These are phyloP conservation scores for Claviceps africana DNA, from an alignment of 2,329 filamentous ascomycete species.

Conservation along the genomic window DNA sequence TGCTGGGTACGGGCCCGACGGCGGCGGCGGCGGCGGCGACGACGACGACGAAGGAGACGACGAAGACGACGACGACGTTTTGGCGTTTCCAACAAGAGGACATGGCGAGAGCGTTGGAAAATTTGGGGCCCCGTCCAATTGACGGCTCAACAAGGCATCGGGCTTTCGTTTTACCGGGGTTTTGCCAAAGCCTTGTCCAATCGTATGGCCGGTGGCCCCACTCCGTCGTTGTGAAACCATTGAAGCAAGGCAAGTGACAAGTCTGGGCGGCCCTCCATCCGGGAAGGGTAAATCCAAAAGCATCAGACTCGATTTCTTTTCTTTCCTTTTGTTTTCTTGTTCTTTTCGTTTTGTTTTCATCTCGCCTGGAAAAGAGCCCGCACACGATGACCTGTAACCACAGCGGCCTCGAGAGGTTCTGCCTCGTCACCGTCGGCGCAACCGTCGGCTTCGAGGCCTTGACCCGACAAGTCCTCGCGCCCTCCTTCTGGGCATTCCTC, in stretches of 20 bases:
- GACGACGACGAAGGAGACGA: too few relatives aligned
- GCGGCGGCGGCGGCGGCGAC: neutral
- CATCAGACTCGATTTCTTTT: too few relatives aligned
- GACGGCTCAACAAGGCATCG: too few relatives aligned
- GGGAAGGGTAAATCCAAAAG: neutral
- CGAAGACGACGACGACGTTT: too few relatives aligned
- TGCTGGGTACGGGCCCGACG: neutral
- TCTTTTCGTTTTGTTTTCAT: too few relatives aligned
- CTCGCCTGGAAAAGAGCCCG: too few relatives aligned
- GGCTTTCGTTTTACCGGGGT: neutral
- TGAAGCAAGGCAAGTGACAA: too few relatives aligned
- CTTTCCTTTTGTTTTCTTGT: too few relatives aligned
- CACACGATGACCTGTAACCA: conserved; percentile 4
- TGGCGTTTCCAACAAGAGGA: conserved; percentile 10
- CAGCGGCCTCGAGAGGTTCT: conserved; percentile 24
- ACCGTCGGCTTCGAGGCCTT: conserved; percentile 71
- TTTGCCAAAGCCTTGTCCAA: too few relatives aligned
- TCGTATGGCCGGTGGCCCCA: too few relatives aligned
- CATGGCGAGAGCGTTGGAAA: conserved; percentile 18
- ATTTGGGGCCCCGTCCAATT: conserved; percentile 9
- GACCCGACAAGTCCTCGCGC: conserved; percentile 48
- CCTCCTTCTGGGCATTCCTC: conserved; percentile 50
- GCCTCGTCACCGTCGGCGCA: conserved; percentile 84
- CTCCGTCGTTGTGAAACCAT: too few relatives aligned
- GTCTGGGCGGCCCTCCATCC: too few relatives aligned